A percentile compares a stretch with the other conserved stretches of the same genome.
phyloP scores from a whole-genome alignment of 108 stramenopile genomes.

The Pelagomonas calceolata region DNA sequence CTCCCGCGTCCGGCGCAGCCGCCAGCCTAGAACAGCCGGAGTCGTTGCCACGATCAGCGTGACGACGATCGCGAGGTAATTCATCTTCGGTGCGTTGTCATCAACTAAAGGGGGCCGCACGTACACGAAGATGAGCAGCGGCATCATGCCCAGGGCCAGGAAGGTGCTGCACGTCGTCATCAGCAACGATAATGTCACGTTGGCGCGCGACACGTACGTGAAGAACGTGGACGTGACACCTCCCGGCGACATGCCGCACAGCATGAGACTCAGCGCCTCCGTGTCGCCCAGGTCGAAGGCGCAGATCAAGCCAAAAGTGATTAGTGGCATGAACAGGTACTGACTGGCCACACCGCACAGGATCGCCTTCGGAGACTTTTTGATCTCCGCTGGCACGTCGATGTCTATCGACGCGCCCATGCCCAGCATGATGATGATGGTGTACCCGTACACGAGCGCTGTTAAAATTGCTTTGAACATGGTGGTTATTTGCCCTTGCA shows the following conservation, averaged over 20 bases:
- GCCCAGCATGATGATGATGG: slow-evolving; percentile 3
- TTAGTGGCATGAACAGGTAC: slow-evolving; percentile 9
- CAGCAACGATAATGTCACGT: slow-evolving; percentile 2
- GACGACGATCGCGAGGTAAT: not conserved
- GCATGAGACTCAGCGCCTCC: not conserved
- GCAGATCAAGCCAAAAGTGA: not conserved
- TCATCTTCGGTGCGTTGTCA: not conserved
- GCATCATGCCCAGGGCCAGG: not conserved
- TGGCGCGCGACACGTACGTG: not conserved
- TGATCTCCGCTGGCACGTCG: not conserved
- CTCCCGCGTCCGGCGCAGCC: not conserved
- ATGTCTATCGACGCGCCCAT: not conserved
- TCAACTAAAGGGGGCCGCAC: not conserved
- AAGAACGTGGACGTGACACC: slow-evolving; percentile 3
- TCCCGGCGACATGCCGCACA: slow-evolving; percentile 6
- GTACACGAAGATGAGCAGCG: not conserved
- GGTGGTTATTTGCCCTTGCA: too few relatives aligned
- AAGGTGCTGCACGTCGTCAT: not conserved
- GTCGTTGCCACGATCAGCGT: slow-evolving; percentile 2
- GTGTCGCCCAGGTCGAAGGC: not conserved
- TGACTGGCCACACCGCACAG: slow-evolving; percentile 8
- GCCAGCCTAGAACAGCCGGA: not conserved
- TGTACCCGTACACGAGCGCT: too few relatives aligned
- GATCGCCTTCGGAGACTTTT: not conserved
- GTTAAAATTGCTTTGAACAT: too few relatives aligned